phyloP scores from a whole-genome alignment of 768 basidiomycete species.

The Rhodotorula taiwanensis region DNA sequence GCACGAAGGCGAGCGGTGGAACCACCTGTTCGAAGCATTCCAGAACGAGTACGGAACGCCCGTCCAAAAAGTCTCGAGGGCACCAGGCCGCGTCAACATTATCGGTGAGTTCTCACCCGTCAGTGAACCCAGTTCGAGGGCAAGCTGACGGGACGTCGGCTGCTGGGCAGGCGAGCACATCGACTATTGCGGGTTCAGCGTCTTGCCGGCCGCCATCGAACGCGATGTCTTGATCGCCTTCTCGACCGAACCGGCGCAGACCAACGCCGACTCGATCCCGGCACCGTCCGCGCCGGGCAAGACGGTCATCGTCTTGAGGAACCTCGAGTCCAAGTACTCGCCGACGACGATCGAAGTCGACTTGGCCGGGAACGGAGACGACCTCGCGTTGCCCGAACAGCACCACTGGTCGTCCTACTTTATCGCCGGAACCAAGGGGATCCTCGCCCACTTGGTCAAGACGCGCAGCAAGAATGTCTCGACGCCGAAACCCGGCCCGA shows the following conservation, averaged over 20 bases:
- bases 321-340: constrained; percentile 35
- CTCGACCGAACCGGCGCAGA: not conserved
- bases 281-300: not conserved
- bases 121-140: no score
- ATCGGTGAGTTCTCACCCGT: constrained; percentile 18
- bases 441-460: constrained; percentile 20
- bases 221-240: constrained; percentile 40
- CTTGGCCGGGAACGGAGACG: constrained; percentile 12
- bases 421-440: constrained; percentile 34
- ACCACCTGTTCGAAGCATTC: constrained; percentile 21
- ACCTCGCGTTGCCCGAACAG: constrained; percentile 6
- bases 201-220: constrained; percentile 42
- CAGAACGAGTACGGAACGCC: constrained; percentile 16
- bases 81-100: constrained; percentile 35
- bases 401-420: constrained; percentile 40
- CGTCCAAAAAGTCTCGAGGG: constrained; percentile 13
- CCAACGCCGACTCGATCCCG: not conserved
- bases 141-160: no score
- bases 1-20: constrained; percentile 27
- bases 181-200: constrained; percentile 38
- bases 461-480: not conserved
- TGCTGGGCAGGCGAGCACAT: constrained; percentile 35
- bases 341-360: constrained; percentile 34
- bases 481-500: not conserved
- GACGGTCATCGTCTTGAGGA: constrained; percentile 33